phyloP scores from a whole-genome alignment of 805 yeast genomes.

The Metschnikowia dekortorum region DNA sequence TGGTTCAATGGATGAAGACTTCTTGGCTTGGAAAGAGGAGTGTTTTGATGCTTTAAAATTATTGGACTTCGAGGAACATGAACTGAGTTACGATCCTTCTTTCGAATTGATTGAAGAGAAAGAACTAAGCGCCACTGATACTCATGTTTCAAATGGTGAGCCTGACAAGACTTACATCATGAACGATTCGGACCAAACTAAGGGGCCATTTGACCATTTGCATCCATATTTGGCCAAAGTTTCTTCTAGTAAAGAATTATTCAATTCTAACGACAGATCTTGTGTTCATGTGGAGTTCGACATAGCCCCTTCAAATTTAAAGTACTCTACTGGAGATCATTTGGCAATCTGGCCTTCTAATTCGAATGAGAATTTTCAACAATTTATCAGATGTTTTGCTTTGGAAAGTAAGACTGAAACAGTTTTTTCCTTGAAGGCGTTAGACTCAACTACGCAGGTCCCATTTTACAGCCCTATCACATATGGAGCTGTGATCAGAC shows the following conservation, averaged over 20 bases:
- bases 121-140: conserved; percentile 23
- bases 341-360: conserved; percentile 93
- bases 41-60: conserved; percentile 63
- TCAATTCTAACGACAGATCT: conserved; percentile 57
- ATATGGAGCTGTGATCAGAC: conserved; percentile 79
- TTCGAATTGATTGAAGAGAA: conserved; percentile 39
- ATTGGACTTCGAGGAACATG: conserved; percentile 73
- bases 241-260: conserved; percentile 59
- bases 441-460: conserved; percentile 62
- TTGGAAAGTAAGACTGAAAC: conserved; percentile 47
- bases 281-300: conserved; percentile 93
- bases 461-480: conserved; percentile 82
- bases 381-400: conserved; percentile 61
- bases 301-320: conserved; percentile 64
- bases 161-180: conserved; percentile 51
- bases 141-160: conserved; percentile 63
- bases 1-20: conserved; percentile 95
- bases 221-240: conserved; percentile 83
- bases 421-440: conserved; percentile 60
- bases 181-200: conserved; percentile 31
- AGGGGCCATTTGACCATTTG: conserved; percentile 74
- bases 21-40: conserved; percentile 84
- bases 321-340: conserved; percentile 94
- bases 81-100: conserved; percentile 72
- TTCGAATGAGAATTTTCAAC: conserved; percentile 66